Evolutionary conservation across 2,329 filamentous ascomycete species (phyloP).

Genomic region (Neoarthrinium moseri): DNA sequence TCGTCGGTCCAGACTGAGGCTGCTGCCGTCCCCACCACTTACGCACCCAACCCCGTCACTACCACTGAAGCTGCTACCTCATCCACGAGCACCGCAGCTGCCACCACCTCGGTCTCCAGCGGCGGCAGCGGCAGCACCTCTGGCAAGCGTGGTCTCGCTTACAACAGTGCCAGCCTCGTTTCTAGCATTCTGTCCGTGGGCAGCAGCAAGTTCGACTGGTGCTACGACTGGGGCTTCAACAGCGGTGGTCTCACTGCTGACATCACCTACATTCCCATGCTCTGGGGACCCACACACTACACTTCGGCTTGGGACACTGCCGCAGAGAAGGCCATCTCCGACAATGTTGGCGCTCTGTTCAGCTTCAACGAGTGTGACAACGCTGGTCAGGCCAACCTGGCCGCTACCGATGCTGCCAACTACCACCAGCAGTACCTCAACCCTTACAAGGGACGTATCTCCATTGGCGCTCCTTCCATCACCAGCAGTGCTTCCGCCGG

Average conservation of each 20-base stretch:
- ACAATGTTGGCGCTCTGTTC: slow-evolving; percentile 57
- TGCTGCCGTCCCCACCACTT: slow-evolving; percentile 6
- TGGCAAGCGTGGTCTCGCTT: slow-evolving; percentile 31
- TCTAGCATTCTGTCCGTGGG: slow-evolving; percentile 16
- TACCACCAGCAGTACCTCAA: slow-evolving; percentile 55
- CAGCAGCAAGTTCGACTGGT: slow-evolving; percentile 26
- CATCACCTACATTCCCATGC: slow-evolving; percentile 64
- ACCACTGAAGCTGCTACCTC: neutral
- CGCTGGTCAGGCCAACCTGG: slow-evolving; percentile 56
- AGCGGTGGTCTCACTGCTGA: slow-evolving; percentile 32
- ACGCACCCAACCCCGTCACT: neutral
- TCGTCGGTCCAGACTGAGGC: slow-evolving; percentile 10
- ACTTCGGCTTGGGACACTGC: slow-evolving; percentile 48
- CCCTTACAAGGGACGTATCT: slow-evolving; percentile 50
- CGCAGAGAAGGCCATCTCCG: slow-evolving; percentile 49
- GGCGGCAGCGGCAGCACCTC: slow-evolving; percentile 10
- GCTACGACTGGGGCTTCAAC: slow-evolving; percentile 30
- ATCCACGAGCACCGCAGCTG: slow-evolving; percentile 8
- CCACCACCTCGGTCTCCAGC: slow-evolving; percentile 10
- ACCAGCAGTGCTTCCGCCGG: slow-evolving; percentile 53
- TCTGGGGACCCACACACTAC: slow-evolving; percentile 55
- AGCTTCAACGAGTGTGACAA: slow-evolving; percentile 74
- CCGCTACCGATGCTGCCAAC: slow-evolving; percentile 48
- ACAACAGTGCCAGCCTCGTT: slow-evolving; percentile 29
- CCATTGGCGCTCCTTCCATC: slow-evolving; percentile 59